Base-by-base conservation (phyloP, 495 filamentous ascomycete genomes). In the Stereocaulon alpinum region DNA sequence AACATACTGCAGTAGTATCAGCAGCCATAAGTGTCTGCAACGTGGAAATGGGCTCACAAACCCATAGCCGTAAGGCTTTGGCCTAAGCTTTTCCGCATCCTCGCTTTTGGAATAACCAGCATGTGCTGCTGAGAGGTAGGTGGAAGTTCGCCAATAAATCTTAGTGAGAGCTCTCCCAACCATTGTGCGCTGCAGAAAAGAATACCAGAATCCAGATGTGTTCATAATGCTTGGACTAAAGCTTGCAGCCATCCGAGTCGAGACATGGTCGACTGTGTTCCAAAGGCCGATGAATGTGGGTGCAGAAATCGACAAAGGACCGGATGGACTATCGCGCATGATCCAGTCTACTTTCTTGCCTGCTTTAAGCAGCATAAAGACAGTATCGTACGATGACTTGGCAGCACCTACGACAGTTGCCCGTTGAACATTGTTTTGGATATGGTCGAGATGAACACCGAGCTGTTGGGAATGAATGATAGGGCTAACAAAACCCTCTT, bases 61-160 rank as follows among this genome's bases (percentile, higher is more conserved):
- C 12, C 41, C 41, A 4, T 43, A 14, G 12, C 41, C 41, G n/a
- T 43, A 18, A 15, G 41, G 41, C n/a, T 22, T n/a, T 22, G 50
- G 50, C 50, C 50, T n/a, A 24, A 53, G 50, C 50, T 53, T 53
- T n/a, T 24, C n/a, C 27, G 50, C 50, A 53, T 53, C 27, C 50
- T 53, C 50, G 27, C n/a, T 53, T 53, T 24, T n/a, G 32, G 50
- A 7, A 24, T 53, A 29, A 24, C 50, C 50, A 22, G 50, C 40
- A 41, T 43, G 41, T 15, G 3, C 41, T 43, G 12, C 41, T 43
- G 41, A 14, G n/a, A 14, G n/a, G 14, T 43, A 15, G 41, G 12
- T 43, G 41, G n/a, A 14, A 15, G n/a, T 18, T 43, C 41, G 41
- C 41, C 41, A 43, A 18, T 15, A 43, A 18, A 14, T 14, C n/a